Conservation (phyloP, 805 yeast genomes). For the Priceomyces castillae region DNA sequence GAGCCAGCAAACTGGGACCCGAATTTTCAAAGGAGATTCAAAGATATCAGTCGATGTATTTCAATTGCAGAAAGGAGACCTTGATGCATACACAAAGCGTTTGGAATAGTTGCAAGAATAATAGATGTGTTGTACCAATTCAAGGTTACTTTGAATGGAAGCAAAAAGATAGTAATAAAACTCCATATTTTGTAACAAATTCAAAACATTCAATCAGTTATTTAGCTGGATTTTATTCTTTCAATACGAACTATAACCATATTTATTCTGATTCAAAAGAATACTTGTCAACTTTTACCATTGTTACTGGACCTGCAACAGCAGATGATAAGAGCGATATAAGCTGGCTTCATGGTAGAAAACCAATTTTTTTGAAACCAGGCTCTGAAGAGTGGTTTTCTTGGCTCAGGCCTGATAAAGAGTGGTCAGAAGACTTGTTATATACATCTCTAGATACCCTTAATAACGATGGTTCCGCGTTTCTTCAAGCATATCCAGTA, state of each 20-base stretch:
- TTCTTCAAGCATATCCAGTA: conserved; percentile 56
- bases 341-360: conserved; percentile 70
- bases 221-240: conserved; percentile 52
- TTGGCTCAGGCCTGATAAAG: conserved; percentile 56
- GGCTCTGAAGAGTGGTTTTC: conserved; percentile 52
- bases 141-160: conserved; percentile 89
- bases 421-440: conserved; percentile 40
- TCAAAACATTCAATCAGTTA: conserved; percentile 53
- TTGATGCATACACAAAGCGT: conserved; percentile 45
- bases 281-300: conserved; percentile 53
- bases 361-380: conserved; percentile 71
- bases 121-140: conserved; percentile 74
- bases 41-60: conserved; percentile 45
- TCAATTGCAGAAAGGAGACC: conserved; percentile 75
- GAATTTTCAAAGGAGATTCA: conserved; percentile 31
- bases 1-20: conserved; percentile 15
- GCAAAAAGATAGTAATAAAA: conserved; percentile 37
- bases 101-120: conserved; percentile 55
- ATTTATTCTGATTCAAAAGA: conserved; percentile 14
- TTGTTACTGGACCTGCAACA: conserved; percentile 68
- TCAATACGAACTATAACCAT: conserved; percentile 29
- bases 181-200: conserved; percentile 65
- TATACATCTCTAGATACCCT: conserved; percentile 38
- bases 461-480: conserved; percentile 26
- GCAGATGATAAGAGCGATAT: conserved; percentile 45